A percentile compares a stretch with the other conserved stretches of the same genome.
Evolutionary conservation across 2,329 filamentous ascomycete species (phyloP).

Genomic region (Emmonsia crescens): DNA sequence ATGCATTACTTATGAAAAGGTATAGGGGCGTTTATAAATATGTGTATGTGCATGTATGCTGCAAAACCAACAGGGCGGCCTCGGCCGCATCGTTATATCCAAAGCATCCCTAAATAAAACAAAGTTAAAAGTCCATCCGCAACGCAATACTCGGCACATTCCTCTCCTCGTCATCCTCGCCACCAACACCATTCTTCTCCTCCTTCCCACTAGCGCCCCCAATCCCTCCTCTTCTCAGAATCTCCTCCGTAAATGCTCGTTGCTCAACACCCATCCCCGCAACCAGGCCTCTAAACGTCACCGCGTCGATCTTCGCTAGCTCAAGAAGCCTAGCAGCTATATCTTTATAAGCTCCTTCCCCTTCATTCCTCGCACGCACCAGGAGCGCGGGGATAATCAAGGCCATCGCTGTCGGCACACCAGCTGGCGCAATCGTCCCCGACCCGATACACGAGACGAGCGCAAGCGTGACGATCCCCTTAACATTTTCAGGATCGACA

Average conservation of each 20-base stretch:
- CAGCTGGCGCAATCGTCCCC: conserved; percentile 21
- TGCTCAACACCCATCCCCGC: conserved; percentile 58
- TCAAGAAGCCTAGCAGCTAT: conserved; percentile 69
- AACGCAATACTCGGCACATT: conserved; percentile 72
- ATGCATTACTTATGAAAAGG: background rate
- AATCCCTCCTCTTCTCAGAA: conserved; percentile 55
- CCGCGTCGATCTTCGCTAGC: conserved; percentile 64
- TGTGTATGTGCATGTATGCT: background rate
- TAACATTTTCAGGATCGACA: conserved; percentile 62
- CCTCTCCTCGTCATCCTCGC: conserved; percentile 44
- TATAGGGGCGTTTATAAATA: no score
- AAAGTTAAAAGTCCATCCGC: conserved; percentile 78
- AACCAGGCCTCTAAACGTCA: conserved; percentile 63
- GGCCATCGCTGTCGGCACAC: conserved; percentile 49
- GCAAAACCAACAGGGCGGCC: background rate
- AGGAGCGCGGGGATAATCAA: conserved; percentile 70
- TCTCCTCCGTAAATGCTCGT: conserved; percentile 67
- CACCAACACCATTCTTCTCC: conserved; percentile 30
- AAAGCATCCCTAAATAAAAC: background rate
- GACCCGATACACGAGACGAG: conserved; percentile 59
- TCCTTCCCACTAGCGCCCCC: conserved; percentile 26
- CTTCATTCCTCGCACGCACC: conserved; percentile 56
- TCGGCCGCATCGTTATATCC: background rate
- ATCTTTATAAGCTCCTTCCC: conserved; percentile 51
- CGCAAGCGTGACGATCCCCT: conserved; percentile 59